Conservation (phyloP, 1,139 yeast species). For the Martiniozyma asiatica region DNA sequence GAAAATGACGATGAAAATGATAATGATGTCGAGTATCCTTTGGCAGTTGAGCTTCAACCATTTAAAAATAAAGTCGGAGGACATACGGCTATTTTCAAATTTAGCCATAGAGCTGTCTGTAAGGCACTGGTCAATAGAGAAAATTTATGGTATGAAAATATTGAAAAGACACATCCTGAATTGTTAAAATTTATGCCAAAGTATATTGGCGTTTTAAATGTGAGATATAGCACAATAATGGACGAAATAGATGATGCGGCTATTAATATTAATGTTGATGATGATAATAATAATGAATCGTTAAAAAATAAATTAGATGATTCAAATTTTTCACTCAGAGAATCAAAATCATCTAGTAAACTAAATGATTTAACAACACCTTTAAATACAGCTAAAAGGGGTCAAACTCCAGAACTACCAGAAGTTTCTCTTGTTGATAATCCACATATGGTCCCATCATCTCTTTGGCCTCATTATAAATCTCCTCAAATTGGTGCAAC, state of each 20-base stretch:
- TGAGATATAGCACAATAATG: slow-evolving; percentile 53
- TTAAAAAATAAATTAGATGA: too few relatives aligned
- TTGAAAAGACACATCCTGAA: slow-evolving; percentile 67
- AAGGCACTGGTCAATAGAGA: slow-evolving; percentile 86
- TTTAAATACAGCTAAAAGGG: too few relatives aligned
- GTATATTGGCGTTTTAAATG: slow-evolving; percentile 88
- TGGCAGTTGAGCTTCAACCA: slow-evolving; percentile 78
- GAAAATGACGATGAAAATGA: not conserved
- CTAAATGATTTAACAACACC: too few relatives aligned
- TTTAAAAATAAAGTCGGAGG: slow-evolving; percentile 95
- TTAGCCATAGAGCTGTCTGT: slow-evolving; percentile 89
- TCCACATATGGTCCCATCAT: slow-evolving; percentile 76
- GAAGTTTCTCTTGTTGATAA: slow-evolving; percentile 85
- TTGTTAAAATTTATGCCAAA: slow-evolving; percentile 78
- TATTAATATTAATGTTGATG: not conserved
- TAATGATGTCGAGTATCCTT: slow-evolving; percentile 32
- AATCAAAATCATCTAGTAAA: too few relatives aligned
- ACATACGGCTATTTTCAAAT: slow-evolving; percentile 90
- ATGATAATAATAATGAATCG: too few relatives aligned
- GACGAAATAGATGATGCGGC: slow-evolving; percentile 23
- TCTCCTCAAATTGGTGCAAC: slow-evolving; percentile 36
- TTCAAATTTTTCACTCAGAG: too few relatives aligned
- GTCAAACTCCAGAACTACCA: slow-evolving; percentile 24
- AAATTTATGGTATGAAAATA: slow-evolving; percentile 80
- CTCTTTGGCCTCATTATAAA: slow-evolving; percentile 49